Base-by-base conservation (phyloP, 2,329 filamentous ascomycete species). In the Arthrobotrys iridis region DNA sequence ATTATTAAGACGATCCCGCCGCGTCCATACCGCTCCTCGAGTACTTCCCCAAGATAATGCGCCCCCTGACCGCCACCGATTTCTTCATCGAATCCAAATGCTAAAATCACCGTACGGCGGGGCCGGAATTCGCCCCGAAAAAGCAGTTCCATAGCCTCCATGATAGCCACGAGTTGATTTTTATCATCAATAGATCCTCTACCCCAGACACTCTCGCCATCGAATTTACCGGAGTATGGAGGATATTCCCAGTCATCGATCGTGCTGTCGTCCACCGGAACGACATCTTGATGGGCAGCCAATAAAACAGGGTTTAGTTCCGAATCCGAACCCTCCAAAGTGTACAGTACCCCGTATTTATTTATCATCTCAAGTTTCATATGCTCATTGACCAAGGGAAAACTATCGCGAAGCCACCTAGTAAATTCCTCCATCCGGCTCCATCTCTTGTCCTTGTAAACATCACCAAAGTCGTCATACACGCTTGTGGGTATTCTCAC, bases 1-100 rank as follows among this genome's bases (percentile, higher is more conserved):
- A 90, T 81, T 46, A 89, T 84, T 13, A 87, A 80, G 3, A 85
- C 86, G 7, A 88, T 83, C 2, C 85, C 84, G 77, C 87, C 81
- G n/a, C 85, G 82, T 1, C 87, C 87, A 77, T 88, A 88, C 28
- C 83, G 83, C 8, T 83, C 80, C 13, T 85, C 65, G 6, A 90
- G 81, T 26, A 82, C 81, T 0, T 81, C 46, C 0, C 85, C 82
- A 4, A 90, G 83, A n/a, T 82, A 78, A 1, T 82, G 79, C 0
- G 87, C 87, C 6, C 88, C 87, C 7, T 84, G 80, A 0, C 70
- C 68, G 0, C 87, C 88, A 0, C 84, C 85, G 35, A 85, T 85
- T 80, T 90, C 88, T 80, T 90, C 88, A 78, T 90, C 88, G 66
- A 89, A 89, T 2, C 88, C 88, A 77, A 89, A 88, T 0, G 87